Percentiles rank a stretch among this genome's conserved stretches.
These are phyloP conservation scores for Lipomyces sp. DNA, from an alignment of 805 yeast genomes.

Conservation along the genomic window DNA sequence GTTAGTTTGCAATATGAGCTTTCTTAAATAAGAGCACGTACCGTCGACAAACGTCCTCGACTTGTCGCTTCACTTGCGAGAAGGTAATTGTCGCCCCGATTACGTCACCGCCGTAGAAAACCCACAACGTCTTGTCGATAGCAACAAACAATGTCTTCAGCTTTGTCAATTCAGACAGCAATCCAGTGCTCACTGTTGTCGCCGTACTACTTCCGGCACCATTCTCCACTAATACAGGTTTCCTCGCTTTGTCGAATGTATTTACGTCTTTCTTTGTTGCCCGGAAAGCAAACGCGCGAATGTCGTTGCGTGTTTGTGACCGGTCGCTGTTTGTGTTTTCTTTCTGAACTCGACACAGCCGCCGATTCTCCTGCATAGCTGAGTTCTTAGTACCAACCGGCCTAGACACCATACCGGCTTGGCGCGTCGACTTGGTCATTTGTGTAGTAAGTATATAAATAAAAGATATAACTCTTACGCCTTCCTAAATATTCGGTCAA, in stretches of 20 bases:
- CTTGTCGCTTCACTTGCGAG: constrained; percentile 1
- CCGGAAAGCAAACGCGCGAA: neutral
- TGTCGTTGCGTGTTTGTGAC: neutral
- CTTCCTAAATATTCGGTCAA: too few relatives aligned
- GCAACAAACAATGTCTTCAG: neutral
- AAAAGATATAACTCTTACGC: too few relatives aligned
- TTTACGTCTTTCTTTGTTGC: neutral
- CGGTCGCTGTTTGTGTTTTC: neutral
- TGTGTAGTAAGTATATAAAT: neutral
- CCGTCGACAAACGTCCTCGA: constrained; percentile 8
- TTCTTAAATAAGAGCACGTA: neutral
- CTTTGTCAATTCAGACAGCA: neutral
- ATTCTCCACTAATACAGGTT: neutral
- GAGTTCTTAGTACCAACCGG: neutral
- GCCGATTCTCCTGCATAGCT: neutral
- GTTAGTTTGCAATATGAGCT: neutral
- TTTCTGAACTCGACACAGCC: neutral
- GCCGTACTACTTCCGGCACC: neutral
- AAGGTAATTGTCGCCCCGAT: constrained; percentile 4
- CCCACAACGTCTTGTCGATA: constrained; percentile 6
- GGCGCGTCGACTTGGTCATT: neutral
- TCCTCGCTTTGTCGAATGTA: neutral
- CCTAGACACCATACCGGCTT: neutral
- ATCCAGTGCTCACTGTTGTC: neutral
- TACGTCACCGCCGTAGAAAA: constrained; percentile 4